Base-by-base conservation (phyloP, 2,329 filamentous ascomycete genomes). In the Pezicula carpinea region DNA sequence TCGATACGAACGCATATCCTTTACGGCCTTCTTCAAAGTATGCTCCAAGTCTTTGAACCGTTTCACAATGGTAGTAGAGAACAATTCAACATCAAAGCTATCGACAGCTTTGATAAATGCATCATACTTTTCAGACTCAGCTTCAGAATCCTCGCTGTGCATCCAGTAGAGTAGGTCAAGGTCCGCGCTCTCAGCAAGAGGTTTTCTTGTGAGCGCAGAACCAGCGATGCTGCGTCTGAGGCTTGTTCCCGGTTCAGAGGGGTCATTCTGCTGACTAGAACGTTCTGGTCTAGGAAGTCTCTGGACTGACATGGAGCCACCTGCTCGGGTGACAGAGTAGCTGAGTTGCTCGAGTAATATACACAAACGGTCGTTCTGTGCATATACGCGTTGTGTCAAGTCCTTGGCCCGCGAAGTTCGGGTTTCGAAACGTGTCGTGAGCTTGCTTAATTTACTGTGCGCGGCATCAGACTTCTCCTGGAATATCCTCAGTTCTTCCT, bases 31-130 rank as follows among this genome's bases (percentile, higher is more conserved):
- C 48, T 91, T 87, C 15, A 91, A 91, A 50, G 93, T 85, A 57
- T 93, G 85, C 66, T 99, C 93, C 51, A 95, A 86, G 61, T 99
- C 93, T 59, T 92, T 95, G 59, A 96, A 82, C 13, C 93, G 85
- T 60, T 92, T 93, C 53, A 89, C 85, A 21, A 99, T 77, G 0
- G 88, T 84, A 49, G 97, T 92, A 39, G 83, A 81, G 59, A 96
- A 95, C 3, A 80, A 75, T 51, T 96, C 89, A 40, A 92, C 75
- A 60, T 95, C 88, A 60, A 99, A 93, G 22, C 79, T 78, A 15
- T 87, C 82, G 15, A 96, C 71, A 3, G 82, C 82, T 31, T 80
- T 74, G 53, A 96, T 73, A 60, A 89, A 96, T 1, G 82, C 76
- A 14, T 81, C 73, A 62, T 91, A 99, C 54, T 84, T 87, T 39